Evolutionary conservation across 1,139 yeast species (phyloP), one percentile per base, ranked within the genome.

Genomic region (Geotrichum reessii): DNA sequence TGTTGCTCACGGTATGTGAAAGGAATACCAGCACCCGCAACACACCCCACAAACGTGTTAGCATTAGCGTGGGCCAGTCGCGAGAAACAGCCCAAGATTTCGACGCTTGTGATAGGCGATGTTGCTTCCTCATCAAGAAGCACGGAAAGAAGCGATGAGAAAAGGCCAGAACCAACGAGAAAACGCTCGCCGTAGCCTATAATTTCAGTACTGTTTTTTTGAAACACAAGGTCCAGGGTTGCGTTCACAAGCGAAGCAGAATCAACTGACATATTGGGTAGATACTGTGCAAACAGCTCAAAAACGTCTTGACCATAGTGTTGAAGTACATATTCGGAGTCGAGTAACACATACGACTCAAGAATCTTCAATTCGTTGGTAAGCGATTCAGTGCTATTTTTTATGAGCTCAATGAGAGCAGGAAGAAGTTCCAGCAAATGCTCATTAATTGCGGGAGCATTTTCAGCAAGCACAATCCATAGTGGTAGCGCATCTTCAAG

Each of bases 401-500:
- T 70, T 5, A 73, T 56, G 80, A 85, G 85, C 56, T 77, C 74
- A 1, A 81, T 72, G 22, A 84, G 68, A 59, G 81, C 69, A 2
- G 78, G 79, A 59, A 84, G 77, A 31, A 78, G 65, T 25, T 75
- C 74, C 4, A 80, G 67, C 33, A 89, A 74, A 42, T 75, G 73
- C 19, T 76, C 71, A 6, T 80, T 72, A 19, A 74, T 63, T 1
- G 64, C 57, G 1, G 63, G 63, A 1, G 76, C 73, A 55, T 85
- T 84, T 61, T 84, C 87, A 55, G 92, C 71, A 3, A 90, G 69
- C 0, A 86, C 79, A 47, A 81, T 76, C 97, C 98, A 92, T 56
- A 93, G 75, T 56, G 89, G 95, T 67, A 83, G 83, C 0, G 96
- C 97, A 71, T 93, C 99, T 67, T 93, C 98, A 31, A 87, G 78